A percentile compares a stretch with the other conserved stretches of the same genome.
phyloP scores from a whole-genome alignment of 2,329 filamentous ascomycete species.

The Metarhizium robertsii region DNA sequence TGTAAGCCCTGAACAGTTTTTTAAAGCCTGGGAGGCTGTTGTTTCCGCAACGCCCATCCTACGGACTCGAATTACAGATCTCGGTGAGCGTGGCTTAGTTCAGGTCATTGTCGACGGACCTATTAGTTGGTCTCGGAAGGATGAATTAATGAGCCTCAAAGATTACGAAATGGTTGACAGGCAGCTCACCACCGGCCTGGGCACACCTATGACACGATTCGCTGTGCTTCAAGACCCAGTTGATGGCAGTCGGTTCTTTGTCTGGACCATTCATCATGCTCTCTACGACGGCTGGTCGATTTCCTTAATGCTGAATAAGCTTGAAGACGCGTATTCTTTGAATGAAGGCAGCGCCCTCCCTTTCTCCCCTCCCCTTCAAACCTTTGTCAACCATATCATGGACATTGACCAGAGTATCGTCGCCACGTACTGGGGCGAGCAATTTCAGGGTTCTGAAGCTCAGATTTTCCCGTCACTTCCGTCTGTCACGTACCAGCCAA shows the following conservation, averaged over 20 bases:
- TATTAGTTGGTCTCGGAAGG: conserved; percentile 11
- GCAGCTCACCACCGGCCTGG: conserved; percentile 30
- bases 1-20: conserved; percentile 18
- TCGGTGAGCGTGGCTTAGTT: conserved; percentile 27
- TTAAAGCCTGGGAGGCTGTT: conserved; percentile 28
- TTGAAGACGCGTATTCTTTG: conserved; percentile 26
- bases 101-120: conserved; percentile 17
- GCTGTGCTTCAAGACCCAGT: conserved; percentile 7
- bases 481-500: conserved; percentile 1
- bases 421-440: background rate
- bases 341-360: conserved; percentile 11
- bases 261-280: conserved; percentile 40
- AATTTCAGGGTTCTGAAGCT: conserved; percentile 12
- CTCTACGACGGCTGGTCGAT: conserved; percentile 45
- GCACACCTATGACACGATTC: conserved; percentile 2
- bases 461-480: conserved; percentile 4
- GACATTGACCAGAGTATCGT: background rate
- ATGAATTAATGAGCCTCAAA: conserved; percentile 8
- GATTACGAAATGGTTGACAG: conserved; percentile 28
- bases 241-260: background rate
- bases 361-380: background rate
- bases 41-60: conserved; percentile 27
- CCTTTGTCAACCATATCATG: background rate
- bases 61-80: conserved; percentile 32
- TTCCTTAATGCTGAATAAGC: conserved; percentile 32